phyloP scores from a whole-genome alignment of 805 yeast genomes.

The Pichia scutulata region DNA sequence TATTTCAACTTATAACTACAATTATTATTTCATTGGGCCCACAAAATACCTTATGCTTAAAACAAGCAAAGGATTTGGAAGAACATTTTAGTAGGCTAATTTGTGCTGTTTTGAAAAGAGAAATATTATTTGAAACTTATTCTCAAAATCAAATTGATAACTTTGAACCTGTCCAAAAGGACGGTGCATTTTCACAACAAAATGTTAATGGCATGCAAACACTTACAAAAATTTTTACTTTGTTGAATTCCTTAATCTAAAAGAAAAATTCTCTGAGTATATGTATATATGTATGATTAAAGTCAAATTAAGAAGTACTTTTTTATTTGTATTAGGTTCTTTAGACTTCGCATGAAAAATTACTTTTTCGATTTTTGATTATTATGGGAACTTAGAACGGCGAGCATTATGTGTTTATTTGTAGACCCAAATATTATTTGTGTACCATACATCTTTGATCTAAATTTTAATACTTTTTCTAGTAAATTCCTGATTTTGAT shows the following conservation, averaged over 20 bases:
- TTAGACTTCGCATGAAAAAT: too few species aligned
- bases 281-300: not conserved
- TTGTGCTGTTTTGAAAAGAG: conserved; percentile 39
- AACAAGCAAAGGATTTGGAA: conserved; percentile 45
- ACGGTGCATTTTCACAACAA: conserved; percentile 4
- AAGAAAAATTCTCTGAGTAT: not conserved
- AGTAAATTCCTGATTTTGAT: too few species aligned
- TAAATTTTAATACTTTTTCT: too few species aligned
- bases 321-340: too few species aligned
- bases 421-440: too few species aligned
- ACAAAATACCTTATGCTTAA: conserved; percentile 51
- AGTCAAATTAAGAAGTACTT: too few species aligned
- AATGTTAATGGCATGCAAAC: conserved; percentile 17
- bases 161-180: not conserved
- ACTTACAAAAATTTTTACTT: conserved; percentile 23
- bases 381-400: too few species aligned
- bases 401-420: too few species aligned
- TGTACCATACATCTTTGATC: too few species aligned
- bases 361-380: too few species aligned
- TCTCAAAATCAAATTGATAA: not conserved
- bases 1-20: conserved; percentile 65
- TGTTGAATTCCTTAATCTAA: conserved; percentile 22
- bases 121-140: conserved; percentile 14
- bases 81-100: conserved; percentile 46
- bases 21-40: conserved; percentile 71